Conservation (phyloP, 2,329 filamentous ascomycete species). For the Westerdykella aurantiaca region DNA sequence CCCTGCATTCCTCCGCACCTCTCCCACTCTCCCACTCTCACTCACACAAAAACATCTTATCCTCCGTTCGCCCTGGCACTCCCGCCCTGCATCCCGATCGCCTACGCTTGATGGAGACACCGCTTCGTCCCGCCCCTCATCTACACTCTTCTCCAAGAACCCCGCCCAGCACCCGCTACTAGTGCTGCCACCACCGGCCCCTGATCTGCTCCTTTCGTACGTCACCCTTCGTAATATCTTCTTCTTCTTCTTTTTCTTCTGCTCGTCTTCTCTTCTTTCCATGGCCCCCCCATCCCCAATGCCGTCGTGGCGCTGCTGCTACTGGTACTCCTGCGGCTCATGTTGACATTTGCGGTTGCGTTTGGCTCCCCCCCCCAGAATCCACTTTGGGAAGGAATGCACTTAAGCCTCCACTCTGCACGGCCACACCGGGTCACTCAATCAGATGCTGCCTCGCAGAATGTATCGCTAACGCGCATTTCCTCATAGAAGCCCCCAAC, state of each 20-base stretch:
- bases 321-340: neutral
- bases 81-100: neutral
- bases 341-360: conserved; percentile 8
- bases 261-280: too few species aligned
- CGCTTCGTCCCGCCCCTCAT: conserved; percentile 13
- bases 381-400: conserved; percentile 5
- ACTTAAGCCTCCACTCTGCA: too few species aligned
- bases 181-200: neutral
- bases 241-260: neutral
- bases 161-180: conserved; percentile 5
- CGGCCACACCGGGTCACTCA: conserved; percentile 3
- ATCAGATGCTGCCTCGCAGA: conserved; percentile 3
- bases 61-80: conserved; percentile 1
- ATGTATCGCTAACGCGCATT: conserved; percentile 11
- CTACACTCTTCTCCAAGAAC: conserved; percentile 4
- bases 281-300: too few species aligned
- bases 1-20: conserved; percentile 6
- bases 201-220: conserved; percentile 7
- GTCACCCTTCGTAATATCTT: conserved; percentile 1
- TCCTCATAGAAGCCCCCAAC: conserved; percentile 11
- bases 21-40: neutral
- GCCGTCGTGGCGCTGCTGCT: neutral
- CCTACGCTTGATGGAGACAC: conserved; percentile 25
- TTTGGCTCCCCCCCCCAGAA: neutral
- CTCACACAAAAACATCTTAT: neutral